Evolutionary conservation across 345 rosid species (phyloP), one percentile per base, ranked within the genome.

Genomic region (Carallia brachiata): DNA sequence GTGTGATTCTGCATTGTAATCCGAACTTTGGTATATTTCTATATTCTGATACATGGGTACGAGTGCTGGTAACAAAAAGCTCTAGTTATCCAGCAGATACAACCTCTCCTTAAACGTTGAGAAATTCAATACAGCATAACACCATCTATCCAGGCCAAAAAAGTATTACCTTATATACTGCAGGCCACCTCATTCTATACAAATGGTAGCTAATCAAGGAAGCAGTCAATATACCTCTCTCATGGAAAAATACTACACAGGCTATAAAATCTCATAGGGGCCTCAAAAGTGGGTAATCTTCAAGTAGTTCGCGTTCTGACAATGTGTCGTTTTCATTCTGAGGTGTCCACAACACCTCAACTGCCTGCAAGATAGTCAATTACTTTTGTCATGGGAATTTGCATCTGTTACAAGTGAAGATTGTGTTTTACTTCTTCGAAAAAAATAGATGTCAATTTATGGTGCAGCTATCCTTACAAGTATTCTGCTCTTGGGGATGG

Each of bases 321-420:
- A 92, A 73, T 6, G 88, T 84, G 68, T 88, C 97, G 31, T 83
- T 79, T 78, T 90, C 98, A 66, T 90, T 82, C 74, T 94, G 97
- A 13, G 99, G 97, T 50, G 97, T 92, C 99, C 99, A 94, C 80
- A 94, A 72, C 71, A 90, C 97, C 81, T 94, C 97, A 30, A 92
- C 97, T 32, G 96, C 97, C 97, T 94, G 85, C 71, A 80, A 57
- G 6, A 62, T 15, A 62, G 66, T 62, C 44, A 66, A 81, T 56
- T 10, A 30, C 13, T 44, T 44, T 13, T 27, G 6, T 56, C 60
- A 27, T 56, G 16, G 50, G 17, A 44, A 44, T 12, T 44, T 44
- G 50, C 5, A 13, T 12, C 5, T 44, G 16, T 44, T 12, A 44
- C 50, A 12, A 12, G 13, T 12, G 17, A 44, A 44, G 16, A 44